Evolutionary conservation across 306 rosid species (phyloP).

Genomic region (Vigna hirtella): DNA sequence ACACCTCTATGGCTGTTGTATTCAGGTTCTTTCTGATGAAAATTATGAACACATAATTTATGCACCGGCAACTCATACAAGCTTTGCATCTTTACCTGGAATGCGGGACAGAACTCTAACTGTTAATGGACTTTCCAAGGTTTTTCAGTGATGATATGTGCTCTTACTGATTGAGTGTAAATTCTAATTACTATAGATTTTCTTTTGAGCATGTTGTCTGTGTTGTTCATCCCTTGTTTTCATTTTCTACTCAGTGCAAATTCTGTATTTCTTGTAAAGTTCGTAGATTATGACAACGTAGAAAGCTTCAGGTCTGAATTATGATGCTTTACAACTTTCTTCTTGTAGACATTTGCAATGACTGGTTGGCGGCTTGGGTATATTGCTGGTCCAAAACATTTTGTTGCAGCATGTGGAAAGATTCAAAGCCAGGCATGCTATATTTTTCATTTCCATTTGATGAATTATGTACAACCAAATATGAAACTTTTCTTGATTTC

Average conservation of each 20-base stretch:
- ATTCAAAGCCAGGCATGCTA: constrained; percentile 79
- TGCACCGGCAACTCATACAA: constrained; percentile 85
- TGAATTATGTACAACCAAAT: neutral
- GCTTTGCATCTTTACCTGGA: constrained; percentile 91
- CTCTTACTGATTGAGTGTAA: neutral
- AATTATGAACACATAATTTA: constrained; percentile 88
- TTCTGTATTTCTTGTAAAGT: constrained; percentile 14
- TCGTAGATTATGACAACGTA: constrained; percentile 5
- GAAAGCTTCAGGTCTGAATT: constrained; percentile 6
- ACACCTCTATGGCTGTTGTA: constrained; percentile 31
- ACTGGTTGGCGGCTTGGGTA: constrained; percentile 96
- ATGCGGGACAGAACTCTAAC: constrained; percentile 92
- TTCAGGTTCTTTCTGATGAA: constrained; percentile 85
- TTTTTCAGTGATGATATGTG: constrained; percentile 15
- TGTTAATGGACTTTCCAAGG: constrained; percentile 92
- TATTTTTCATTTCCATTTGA: constrained; percentile 7
- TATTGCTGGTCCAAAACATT: constrained; percentile 83
- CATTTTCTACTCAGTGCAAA: constrained; percentile 23
- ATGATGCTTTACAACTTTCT: constrained; percentile 44
- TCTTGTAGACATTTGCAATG: constrained; percentile 86
- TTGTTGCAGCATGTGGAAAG: constrained; percentile 74
- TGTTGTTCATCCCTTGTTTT: constrained; percentile 15
- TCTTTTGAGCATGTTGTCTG: constrained; percentile 14
- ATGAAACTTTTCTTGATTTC: constrained; percentile 19
- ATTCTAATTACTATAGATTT: neutral